Evolutionary conservation across 306 rosid species (phyloP).

Genomic region (Medicago truncatula): MtrunA17r5.0-ANR NC_053046.1:12394501-12395000

Average conservation of each 20-base stretch:
- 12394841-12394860: slow-evolving; percentile 53
- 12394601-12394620: slow-evolving; percentile 45
- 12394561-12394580: slow-evolving; percentile 42
- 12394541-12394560: slow-evolving; percentile 48
- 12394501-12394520: not conserved
- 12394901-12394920: slow-evolving; percentile 57
- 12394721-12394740: slow-evolving; percentile 61
- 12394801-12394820: slow-evolving; percentile 65
- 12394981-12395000: slow-evolving; percentile 40
- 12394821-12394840: slow-evolving; percentile 91
- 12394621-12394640: slow-evolving; percentile 53
- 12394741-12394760: slow-evolving; percentile 52
- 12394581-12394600: slow-evolving; percentile 21
- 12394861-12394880: slow-evolving; percentile 53
- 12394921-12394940: slow-evolving; percentile 68
- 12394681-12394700: slow-evolving; percentile 59
- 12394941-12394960: slow-evolving; percentile 61
- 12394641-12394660: slow-evolving; percentile 65
- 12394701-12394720: slow-evolving; percentile 69
- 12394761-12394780: slow-evolving; percentile 51
- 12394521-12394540: slow-evolving; percentile 25
- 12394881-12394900: slow-evolving; percentile 74
- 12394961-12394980: slow-evolving; percentile 49
- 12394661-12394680: slow-evolving; percentile 66
- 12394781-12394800: slow-evolving; percentile 55